Evolutionary conservation across 2,329 filamentous ascomycete species (phyloP).

Genomic region (Orbilia blumenaviensis): DNA sequence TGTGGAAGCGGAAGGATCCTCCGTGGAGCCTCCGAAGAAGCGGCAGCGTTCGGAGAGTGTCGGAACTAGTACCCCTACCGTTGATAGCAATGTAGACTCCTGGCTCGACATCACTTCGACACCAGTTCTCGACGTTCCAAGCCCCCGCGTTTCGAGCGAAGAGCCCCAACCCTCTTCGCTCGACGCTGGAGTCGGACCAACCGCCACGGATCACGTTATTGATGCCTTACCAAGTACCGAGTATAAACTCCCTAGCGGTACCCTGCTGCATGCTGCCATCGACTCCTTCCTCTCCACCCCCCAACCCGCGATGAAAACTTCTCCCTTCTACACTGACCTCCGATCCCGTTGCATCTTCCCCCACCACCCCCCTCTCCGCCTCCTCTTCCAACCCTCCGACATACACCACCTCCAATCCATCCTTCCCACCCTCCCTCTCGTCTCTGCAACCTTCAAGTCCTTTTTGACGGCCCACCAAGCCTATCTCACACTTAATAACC

Average conservation of each 20-base stretch:
- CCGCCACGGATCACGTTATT: not conserved
- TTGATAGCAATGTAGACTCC: not conserved
- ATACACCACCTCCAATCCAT: not conserved
- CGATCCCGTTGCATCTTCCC: not conserved
- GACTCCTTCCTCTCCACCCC: not conserved
- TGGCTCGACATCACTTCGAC: not conserved
- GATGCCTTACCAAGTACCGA: not conserved
- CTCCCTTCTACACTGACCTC: not conserved
- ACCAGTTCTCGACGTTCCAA: conserved; percentile 4
- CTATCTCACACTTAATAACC: not conserved
- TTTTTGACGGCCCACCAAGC: conserved; percentile 1
- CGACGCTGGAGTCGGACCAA: not conserved
- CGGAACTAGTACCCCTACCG: not conserved
- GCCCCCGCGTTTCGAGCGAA: not conserved
- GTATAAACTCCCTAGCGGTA: conserved; percentile 2
- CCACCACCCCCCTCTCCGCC: not conserved
- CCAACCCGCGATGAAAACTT: not conserved
- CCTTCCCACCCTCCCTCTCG: not conserved
- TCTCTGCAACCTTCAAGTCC: conserved; percentile 2
- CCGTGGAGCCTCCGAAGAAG: conserved; percentile 7
- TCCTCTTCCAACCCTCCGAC: not conserved
- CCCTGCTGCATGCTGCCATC: not conserved
- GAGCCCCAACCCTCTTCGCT: not conserved
- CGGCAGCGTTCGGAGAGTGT: not conserved
- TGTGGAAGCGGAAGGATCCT: not conserved